Base-by-base conservation (phyloP, 768 basidiomycete species). In the Rhodotorula kratochvilovae region DNA sequence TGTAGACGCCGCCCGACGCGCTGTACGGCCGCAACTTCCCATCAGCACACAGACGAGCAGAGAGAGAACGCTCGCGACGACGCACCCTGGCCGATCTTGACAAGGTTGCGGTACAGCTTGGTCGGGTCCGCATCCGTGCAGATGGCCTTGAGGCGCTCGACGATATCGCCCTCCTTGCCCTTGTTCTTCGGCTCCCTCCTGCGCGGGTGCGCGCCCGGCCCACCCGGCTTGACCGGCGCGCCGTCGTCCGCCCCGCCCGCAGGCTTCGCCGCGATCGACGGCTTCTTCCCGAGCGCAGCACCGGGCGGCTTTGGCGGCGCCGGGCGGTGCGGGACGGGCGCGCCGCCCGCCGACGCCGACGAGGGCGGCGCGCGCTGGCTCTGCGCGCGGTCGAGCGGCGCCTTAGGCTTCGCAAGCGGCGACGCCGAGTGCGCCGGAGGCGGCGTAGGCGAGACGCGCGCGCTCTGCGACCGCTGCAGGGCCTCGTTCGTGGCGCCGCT, bases 71-170 rank as follows among this genome's bases (percentile, higher is more conserved):
- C 19, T 1, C 16, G 11, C 3, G 46, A 4, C 13, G 0, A 82
- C 89, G 78, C 76, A 95, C 92, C 95, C 81, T 98, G 95, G 51
- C 95, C 96, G 78, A 98, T 96, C 86, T 97, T 98, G 81, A 91
- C 88, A 54, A 98, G 84, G 78, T 86, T 93, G 68, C 94, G 85
- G 79, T 98, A 98, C 46, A 97, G 82, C 80, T 87, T 87, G 46
- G 94, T 98, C 39, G 96, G 96, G 81, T 99, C 96, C 10, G 92
- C 94, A 79, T 96, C 92, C 4, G 95, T 95, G 78, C 96, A 99
- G 78, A 99, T 98, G 77, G 89, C 88, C 79, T 91, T 89, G 76
- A 99, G 81, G 27, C 93, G 87, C 76, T 88, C 89, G 71, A 98
- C 89, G 70, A 98, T 92, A 77, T 97, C 94, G 27, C 76, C 77